These are phyloP conservation scores for Brassica carinata DNA, from an alignment of 345 rosid species.

Conservation along the genomic window DNA sequence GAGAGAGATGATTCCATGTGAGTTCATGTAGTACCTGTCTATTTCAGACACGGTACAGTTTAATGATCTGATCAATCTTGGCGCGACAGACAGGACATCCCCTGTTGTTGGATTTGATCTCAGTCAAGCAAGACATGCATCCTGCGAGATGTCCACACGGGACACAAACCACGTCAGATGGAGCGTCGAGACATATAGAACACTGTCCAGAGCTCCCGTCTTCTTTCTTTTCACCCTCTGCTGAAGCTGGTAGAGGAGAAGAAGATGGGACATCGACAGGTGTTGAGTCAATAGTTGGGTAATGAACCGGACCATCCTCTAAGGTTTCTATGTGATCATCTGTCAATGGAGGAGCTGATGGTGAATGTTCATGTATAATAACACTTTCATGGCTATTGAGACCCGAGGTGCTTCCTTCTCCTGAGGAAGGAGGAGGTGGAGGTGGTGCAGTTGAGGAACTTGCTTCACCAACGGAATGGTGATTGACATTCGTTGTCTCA, in stretches of 20 bases:
- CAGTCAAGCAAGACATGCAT: conserved; percentile 86
- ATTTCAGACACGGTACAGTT: conserved; percentile 69
- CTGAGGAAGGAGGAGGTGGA: conserved; percentile 39
- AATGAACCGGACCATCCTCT: conserved; percentile 70
- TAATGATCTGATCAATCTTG: conserved; percentile 76
- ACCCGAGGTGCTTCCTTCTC: conserved; percentile 37
- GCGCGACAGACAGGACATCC: conserved; percentile 98
- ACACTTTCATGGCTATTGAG: conserved; percentile 35
- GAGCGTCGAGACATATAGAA: conserved; percentile 88
- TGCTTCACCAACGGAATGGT: conserved; percentile 42
- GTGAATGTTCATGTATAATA: conserved; percentile 43
- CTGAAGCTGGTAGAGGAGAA: conserved; percentile 30
- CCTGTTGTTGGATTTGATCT: conserved; percentile 80
- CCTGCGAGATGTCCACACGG: conserved; percentile 99
- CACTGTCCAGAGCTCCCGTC: conserved; percentile 58
- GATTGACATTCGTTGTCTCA: conserved; percentile 42
- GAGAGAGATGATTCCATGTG: conserved; percentile 6
- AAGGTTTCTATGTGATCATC: conserved; percentile 41
- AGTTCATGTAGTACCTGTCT: conserved; percentile 12
- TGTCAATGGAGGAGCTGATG: conserved; percentile 67
- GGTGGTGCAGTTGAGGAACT: conserved; percentile 50
- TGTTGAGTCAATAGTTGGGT: conserved; percentile 72
- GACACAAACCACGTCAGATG: conserved; percentile 83
- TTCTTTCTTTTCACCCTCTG: conserved; percentile 46
- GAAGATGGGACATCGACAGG: conserved; percentile 50